A percentile compares a stretch with the other conserved stretches of the same genome.
phyloP scores from a whole-genome alignment of 306 rosid genomes.

The Arachis stenosperma region DNA sequence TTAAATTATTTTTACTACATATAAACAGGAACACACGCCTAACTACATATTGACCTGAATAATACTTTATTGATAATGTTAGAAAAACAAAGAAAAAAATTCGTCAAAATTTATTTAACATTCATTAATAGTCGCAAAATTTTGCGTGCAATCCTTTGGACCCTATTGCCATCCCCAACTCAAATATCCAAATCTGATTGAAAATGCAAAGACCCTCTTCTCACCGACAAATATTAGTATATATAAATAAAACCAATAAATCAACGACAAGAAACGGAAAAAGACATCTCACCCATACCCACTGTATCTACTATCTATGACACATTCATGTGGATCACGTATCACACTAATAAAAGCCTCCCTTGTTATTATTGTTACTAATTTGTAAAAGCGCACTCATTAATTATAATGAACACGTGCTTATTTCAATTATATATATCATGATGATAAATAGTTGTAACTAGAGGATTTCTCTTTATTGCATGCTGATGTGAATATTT shows the following conservation, averaged over 20 bases:
- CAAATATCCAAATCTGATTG: slow-evolving; percentile 16
- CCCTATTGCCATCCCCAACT: slow-evolving; percentile 31
- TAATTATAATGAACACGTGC: background rate
- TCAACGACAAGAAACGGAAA: slow-evolving; percentile 17
- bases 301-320: slow-evolving; percentile 1
- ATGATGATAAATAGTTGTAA: background rate
- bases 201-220: background rate
- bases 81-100: background rate
- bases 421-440: background rate
- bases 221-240: slow-evolving; percentile 39
- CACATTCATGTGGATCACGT: slow-evolving; percentile 33
- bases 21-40: background rate
- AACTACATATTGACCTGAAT: background rate
- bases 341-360: background rate
- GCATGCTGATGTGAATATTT: no score
- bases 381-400: background rate
- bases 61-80: slow-evolving; percentile 3
- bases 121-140: background rate
- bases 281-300: slow-evolving; percentile 38
- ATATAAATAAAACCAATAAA: background rate
- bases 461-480: no score
- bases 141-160: slow-evolving; percentile 31
- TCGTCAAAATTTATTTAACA: no score
- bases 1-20: background rate
- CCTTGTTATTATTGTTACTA: background rate